These are phyloP conservation scores for Erodium trifolium DNA, from an alignment of 441 rosid species.

Conservation along the genomic window DNA sequence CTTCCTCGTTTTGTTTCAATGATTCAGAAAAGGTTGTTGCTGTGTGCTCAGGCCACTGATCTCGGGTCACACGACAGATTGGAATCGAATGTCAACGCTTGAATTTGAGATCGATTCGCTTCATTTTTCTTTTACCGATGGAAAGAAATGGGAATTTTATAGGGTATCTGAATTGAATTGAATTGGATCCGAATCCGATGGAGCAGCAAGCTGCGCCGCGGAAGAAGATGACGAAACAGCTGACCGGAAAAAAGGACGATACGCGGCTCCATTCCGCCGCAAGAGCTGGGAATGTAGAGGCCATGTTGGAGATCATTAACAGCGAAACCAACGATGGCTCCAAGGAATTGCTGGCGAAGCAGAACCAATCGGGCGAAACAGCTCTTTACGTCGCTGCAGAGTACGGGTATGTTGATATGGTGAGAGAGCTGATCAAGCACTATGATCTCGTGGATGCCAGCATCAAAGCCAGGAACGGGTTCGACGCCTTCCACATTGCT, in stretches of 20 bases:
- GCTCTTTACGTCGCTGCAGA: conserved; percentile 84
- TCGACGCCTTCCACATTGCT: conserved; percentile 91
- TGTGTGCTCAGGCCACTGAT: conserved; percentile 20
- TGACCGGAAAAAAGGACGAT: conserved; percentile 74
- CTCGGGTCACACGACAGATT: conserved; percentile 12
- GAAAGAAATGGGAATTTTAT: conserved; percentile 12
- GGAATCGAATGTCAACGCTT: conserved; percentile 2
- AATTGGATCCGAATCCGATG: conserved; percentile 19
- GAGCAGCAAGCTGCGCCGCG: conserved; percentile 16
- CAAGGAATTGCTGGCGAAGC: conserved; percentile 46
- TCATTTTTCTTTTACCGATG: conserved; percentile 6
- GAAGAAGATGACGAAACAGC: conserved; percentile 72
- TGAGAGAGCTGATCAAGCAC: conserved; percentile 61
- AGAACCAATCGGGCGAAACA: conserved; percentile 82
- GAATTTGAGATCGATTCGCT: conserved; percentile 14
- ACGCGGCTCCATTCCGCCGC: conserved; percentile 67
- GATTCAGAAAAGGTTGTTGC: not conserved
- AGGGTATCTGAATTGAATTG: not conserved
- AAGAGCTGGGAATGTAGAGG: conserved; percentile 51
- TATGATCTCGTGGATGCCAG: conserved; percentile 65
- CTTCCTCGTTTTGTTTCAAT: not conserved
- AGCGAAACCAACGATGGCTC: conserved; percentile 31
- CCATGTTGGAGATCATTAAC: conserved; percentile 38
- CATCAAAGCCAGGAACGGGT: conserved; percentile 85
- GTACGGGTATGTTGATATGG: conserved; percentile 60